Percentiles rank a stretch among this genome's conserved stretches.
Evolutionary conservation across 805 yeast genomes (phyloP).

Genomic region (Zygoascus bituminiphila): DNA sequence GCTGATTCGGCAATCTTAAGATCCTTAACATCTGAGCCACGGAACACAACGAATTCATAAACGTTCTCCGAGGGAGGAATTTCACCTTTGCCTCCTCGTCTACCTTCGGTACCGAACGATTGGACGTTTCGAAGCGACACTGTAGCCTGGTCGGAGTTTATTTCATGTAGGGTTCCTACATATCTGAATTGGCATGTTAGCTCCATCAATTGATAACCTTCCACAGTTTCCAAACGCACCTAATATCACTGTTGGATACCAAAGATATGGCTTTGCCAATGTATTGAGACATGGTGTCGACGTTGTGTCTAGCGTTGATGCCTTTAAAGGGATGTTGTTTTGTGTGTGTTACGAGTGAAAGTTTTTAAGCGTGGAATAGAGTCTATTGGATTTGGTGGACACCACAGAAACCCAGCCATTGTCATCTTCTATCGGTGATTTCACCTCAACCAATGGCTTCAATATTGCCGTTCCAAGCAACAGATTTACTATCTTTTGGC

Average conservation of each 20-base stretch:
- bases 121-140: slow-evolving; percentile 75
- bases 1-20: slow-evolving; percentile 72
- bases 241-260: slow-evolving; percentile 66
- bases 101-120: slow-evolving; percentile 87
- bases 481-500: slow-evolving; percentile 68
- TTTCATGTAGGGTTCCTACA: slow-evolving; percentile 79
- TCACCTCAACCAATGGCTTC: slow-evolving; percentile 59
- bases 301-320: neutral
- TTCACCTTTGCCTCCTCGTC: slow-evolving; percentile 61
- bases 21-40: slow-evolving; percentile 89
- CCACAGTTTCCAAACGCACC: slow-evolving; percentile 30
- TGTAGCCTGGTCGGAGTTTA: slow-evolving; percentile 85
- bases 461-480: slow-evolving; percentile 76
- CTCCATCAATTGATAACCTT: neutral
- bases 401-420: neutral
- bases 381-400: too few species aligned
- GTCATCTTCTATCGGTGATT: neutral
- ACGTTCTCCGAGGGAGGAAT: slow-evolving; percentile 60
- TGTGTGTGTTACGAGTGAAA: neutral
- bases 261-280: slow-evolving; percentile 84
- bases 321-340: too few species aligned
- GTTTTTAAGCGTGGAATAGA: neutral
- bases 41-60: slow-evolving; percentile 71
- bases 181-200: slow-evolving; percentile 39
- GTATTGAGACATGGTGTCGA: slow-evolving; percentile 67